Percentiles rank a stretch among this genome's conserved stretches.
Conservation (phyloP, 2,329 filamentous ascomycete genomes). For the Calonectria naviculata region DNA sequence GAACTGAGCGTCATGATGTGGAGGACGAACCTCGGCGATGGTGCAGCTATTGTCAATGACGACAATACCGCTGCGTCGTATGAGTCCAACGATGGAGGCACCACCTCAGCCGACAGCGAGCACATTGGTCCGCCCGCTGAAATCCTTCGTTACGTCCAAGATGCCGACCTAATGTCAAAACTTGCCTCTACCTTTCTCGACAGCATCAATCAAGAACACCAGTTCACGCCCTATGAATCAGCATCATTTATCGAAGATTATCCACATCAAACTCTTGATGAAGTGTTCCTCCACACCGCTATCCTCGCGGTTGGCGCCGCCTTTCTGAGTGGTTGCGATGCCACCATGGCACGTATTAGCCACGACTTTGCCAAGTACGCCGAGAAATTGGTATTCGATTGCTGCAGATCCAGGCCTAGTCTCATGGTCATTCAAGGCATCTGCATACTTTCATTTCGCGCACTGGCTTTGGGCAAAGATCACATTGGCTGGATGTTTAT, state of each 20-base stretch:
- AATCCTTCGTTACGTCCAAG: background rate
- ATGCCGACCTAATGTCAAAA: background rate
- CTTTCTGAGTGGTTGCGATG: background rate
- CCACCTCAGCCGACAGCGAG: background rate
- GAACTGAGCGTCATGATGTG: slow-evolving; percentile 1
- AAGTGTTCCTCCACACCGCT: background rate
- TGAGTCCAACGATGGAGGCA: background rate
- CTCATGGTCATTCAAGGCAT: background rate
- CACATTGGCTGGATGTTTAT: slow-evolving; percentile 1
- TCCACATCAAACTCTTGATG: background rate
- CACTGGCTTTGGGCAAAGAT: background rate
- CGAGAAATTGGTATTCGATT: background rate
- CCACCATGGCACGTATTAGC: background rate
- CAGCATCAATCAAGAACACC: background rate
- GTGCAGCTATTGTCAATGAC: background rate
- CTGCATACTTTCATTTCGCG: background rate
- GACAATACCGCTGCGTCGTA: background rate
- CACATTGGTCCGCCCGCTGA: background rate
- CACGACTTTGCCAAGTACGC: background rate
- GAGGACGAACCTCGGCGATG: background rate
- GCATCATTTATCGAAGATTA: background rate
- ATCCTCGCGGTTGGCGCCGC: background rate
- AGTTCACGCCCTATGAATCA: background rate
- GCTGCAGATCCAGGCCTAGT: background rate
- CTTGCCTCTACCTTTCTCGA: background rate